Base-by-base conservation (phyloP, 116 monocot species). In the Trichopus zeylanicus region DNA sequence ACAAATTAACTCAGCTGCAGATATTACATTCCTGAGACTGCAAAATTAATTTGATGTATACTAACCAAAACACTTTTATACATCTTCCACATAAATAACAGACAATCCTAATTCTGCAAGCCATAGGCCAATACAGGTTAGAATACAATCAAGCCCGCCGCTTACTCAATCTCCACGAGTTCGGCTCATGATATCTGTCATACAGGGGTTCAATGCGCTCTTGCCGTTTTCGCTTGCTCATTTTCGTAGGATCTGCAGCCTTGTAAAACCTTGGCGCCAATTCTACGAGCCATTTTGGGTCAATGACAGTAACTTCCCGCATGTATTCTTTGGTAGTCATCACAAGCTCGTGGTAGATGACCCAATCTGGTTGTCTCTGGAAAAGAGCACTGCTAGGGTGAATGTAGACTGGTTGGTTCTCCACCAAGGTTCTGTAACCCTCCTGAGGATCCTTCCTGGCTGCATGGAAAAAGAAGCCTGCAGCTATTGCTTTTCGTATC, bases 291-390 rank as follows among this genome's bases (percentile, higher is more conserved):
- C 93, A 94, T 52, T 94, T 94, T 7, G 93, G 93, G 55, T 94
- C 89, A 13, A 94, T 69, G 0, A 94, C 93, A 0, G 89, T 94
- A 18, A 86, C 86, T 65, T 94, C 94, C 5, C 94, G 59, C 94
- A 94, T 89, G 71, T 94, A 94, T 49, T 94, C 94, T 51, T 94
- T 94, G 1, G 93, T 94, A 0, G 93, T 94, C 93, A 94, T 94
- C 0, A 94, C 93, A 3, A 94, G 73, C 60, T 89, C 89, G 29
- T 94, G 77, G 23, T 89, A 94, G 13, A 94, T 94, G 10, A 94
- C 86, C 93, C 93, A 94, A 53, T 94, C 93, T 6, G 93, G 93
- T 27, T 94, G 89, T 61, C 89, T 56, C 54, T 94, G 93, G 54
- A 94, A 94, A 28, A 94, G 68, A 31, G 89, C 93, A 28, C 89